Conservation (phyloP, 2,329 filamentous ascomycete species). For the Harringtonia lauricola region DNA sequence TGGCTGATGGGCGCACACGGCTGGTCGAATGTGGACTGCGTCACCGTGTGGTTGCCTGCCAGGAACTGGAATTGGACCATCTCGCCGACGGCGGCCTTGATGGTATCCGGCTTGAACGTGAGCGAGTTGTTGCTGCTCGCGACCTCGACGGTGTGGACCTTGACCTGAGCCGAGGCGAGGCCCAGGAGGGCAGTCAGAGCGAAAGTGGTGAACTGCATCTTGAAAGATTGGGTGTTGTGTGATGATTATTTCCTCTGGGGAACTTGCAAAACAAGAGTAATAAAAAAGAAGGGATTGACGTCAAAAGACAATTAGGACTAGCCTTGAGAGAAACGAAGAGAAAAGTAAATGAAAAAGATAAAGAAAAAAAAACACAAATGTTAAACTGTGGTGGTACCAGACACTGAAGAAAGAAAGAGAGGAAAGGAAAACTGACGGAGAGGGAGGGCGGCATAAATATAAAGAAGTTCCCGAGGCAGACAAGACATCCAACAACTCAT, state of each 20-base stretch:
- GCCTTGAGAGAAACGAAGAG: slow-evolving; percentile 22
- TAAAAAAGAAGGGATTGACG: slow-evolving; percentile 17
- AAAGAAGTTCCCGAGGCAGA: slow-evolving; percentile 14
- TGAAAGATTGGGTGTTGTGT: slow-evolving; percentile 16
- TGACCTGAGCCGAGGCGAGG: slow-evolving; percentile 25
- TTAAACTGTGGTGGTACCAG: slow-evolving; percentile 11
- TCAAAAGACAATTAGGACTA: slow-evolving; percentile 30
- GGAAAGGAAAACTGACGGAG: slow-evolving; percentile 9
- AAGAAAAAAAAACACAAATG: slow-evolving; percentile 15
- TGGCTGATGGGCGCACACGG: slow-evolving; percentile 25
- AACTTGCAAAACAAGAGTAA: slow-evolving; percentile 13
- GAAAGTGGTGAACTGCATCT: slow-evolving; percentile 42
- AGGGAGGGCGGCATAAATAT: slow-evolving; percentile 28
- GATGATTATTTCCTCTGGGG: not conserved
- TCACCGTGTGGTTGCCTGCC: slow-evolving; percentile 65
- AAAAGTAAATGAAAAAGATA: slow-evolving; percentile 16
- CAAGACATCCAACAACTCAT: no score
- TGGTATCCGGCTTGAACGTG: slow-evolving; percentile 53
- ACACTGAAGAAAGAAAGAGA: slow-evolving; percentile 15
- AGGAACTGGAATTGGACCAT: slow-evolving; percentile 59
- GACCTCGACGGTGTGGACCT: slow-evolving; percentile 48
- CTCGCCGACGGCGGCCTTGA: slow-evolving; percentile 51
- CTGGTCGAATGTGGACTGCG: slow-evolving; percentile 56
- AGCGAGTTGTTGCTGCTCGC: slow-evolving; percentile 38
- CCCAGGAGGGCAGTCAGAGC: slow-evolving; percentile 35